A percentile compares a stretch with the other conserved stretches of the same genome.
These are phyloP conservation scores for Macrolepiota dolichaula DNA, from an alignment of 768 basidiomycete species.

Conservation along the genomic window DNA sequence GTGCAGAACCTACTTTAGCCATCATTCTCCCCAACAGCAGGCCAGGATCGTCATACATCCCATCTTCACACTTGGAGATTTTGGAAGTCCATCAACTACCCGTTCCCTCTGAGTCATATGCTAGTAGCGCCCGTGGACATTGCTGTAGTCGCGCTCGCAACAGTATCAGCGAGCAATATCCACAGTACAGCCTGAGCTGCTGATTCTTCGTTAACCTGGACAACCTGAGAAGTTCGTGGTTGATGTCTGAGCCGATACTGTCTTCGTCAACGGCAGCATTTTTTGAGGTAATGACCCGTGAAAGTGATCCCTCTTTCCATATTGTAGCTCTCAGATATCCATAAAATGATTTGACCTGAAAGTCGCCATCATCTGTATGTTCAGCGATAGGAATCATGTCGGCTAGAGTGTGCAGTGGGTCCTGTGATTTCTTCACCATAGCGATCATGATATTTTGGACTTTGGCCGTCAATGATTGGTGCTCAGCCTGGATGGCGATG, in stretches of 20 bases:
- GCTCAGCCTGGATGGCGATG: not conserved
- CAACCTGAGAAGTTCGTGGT: not conserved
- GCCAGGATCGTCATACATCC: not conserved
- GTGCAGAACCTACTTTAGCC: not conserved
- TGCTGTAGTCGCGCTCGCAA: not conserved
- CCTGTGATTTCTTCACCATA: not conserved
- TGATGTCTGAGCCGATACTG: not conserved
- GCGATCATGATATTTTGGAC: not conserved
- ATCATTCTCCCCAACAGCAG: not conserved
- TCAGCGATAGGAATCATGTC: not conserved
- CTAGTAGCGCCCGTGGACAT: too few relatives aligned
- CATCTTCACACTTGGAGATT: not conserved
- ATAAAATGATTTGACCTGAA: not conserved
- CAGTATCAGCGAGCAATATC: not conserved
- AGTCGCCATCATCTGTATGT: not conserved
- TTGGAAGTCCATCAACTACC: not conserved
- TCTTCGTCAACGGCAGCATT: not conserved
- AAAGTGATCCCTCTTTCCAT: not conserved
- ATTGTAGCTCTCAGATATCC: not conserved
- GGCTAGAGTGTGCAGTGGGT: not conserved
- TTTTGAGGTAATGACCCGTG: not conserved
- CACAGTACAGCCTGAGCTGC: not conserved
- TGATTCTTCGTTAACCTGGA: not conserved
- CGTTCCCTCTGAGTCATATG: not conserved
- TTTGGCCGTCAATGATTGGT: not conserved